Conservation (phyloP, 805 yeast species). For the Yarrowia deformans region DNA sequence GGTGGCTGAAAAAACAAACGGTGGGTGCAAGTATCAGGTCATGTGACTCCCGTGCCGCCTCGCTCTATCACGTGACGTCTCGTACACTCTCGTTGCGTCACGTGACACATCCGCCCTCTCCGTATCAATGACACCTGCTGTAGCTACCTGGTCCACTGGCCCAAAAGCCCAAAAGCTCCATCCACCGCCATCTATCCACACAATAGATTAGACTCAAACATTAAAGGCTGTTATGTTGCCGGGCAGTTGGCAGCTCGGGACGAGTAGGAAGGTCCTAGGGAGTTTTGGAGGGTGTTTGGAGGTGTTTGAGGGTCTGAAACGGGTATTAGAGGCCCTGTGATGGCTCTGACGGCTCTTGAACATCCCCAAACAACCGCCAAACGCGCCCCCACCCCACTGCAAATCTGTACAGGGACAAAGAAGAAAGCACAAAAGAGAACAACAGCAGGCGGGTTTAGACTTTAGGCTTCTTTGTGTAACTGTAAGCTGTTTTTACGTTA, state of each 20-base stretch:
- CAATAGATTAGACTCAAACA: conserved; percentile 35
- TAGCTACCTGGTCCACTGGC: no score
- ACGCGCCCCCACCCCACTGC: not conserved
- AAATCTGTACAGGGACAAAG: conserved; percentile 31
- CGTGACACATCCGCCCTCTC: no score
- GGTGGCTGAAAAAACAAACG: not conserved
- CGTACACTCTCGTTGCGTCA: no score
- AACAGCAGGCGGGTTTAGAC: conserved; percentile 16
- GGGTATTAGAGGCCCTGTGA: no score
- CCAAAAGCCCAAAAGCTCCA: no score
- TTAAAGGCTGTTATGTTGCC: conserved; percentile 18
- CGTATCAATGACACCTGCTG: no score
- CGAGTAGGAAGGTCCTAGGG: not conserved
- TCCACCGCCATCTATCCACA: conserved; percentile 29
- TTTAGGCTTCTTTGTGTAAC: conserved; percentile 38
- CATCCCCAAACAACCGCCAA: not conserved
- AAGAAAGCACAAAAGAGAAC: conserved; percentile 29
- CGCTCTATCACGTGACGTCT: no score
- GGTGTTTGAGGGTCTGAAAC: no score
- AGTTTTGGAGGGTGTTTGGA: not conserved
- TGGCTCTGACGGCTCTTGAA: no score
- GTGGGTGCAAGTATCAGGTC: no score
- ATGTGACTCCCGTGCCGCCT: no score
- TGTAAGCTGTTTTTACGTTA: conserved; percentile 38
- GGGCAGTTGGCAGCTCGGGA: conserved; percentile 28